Percentiles rank a stretch among this genome's conserved stretches.
Evolutionary conservation across 78 protist species (phyloP).

Genomic region (Paulinella micropora): DNA sequence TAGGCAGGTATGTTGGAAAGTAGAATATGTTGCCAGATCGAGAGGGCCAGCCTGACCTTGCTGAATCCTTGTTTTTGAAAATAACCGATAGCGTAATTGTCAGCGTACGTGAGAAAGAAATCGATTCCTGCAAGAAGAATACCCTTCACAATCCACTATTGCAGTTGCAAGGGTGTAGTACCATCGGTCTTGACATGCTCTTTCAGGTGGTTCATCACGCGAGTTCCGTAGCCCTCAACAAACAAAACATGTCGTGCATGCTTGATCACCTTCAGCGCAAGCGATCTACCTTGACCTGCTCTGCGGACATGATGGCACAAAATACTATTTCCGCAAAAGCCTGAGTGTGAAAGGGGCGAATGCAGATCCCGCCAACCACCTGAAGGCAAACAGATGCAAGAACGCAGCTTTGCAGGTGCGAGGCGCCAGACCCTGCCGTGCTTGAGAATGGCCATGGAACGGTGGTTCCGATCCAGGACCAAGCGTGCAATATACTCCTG

Average conservation of each 20-base stretch:
- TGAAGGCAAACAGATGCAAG: neutral
- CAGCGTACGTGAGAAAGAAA: constrained; percentile 79
- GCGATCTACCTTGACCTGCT: constrained; percentile 61
- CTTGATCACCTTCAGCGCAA: neutral
- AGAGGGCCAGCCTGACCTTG: no score
- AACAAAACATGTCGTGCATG: neutral
- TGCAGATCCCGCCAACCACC: constrained; percentile 72
- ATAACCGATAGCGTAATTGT: constrained; percentile 79
- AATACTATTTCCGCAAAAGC: constrained; percentile 74
- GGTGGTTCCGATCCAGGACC: constrained; percentile 38
- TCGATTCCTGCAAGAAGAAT: constrained; percentile 13
- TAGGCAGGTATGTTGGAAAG: no score
- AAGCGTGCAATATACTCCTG: constrained; percentile 63
- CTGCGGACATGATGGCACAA: constrained; percentile 55
- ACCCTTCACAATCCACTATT: neutral
- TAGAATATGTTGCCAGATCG: no score
- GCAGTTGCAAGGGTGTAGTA: neutral
- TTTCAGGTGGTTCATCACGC: constrained; percentile 71
- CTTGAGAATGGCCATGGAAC: neutral
- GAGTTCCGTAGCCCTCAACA: constrained; percentile 75
- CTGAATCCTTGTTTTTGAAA: constrained; percentile 78
- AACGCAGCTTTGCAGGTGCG: neutral
- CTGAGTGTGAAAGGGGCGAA: constrained; percentile 52
- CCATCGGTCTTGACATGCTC: constrained; percentile 33
- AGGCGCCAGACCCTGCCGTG: neutral